phyloP scores from a whole-genome alignment of 495 filamentous ascomycete genomes.

The Podospora pseudopauciseta region DNA sequence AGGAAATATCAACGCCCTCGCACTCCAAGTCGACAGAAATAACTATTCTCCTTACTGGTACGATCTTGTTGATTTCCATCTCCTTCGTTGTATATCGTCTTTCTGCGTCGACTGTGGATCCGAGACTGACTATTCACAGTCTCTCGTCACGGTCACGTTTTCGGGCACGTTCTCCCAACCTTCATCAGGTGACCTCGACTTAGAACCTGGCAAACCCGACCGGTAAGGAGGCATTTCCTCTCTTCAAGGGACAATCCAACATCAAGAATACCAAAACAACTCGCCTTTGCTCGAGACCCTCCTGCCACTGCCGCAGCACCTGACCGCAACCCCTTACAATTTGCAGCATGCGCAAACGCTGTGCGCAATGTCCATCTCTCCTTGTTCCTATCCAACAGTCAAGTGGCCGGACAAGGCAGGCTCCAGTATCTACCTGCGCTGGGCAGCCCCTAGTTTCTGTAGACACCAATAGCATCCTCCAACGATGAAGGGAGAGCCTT shows the following conservation, averaged over 20 bases:
- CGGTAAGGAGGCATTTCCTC: slow-evolving; percentile 19
- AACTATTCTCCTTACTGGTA: slow-evolving; percentile 21
- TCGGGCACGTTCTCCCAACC: slow-evolving; percentile 36
- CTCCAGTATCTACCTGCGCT: not conserved
- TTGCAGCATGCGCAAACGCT: not conserved
- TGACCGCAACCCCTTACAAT: not conserved
- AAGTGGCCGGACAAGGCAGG: not conserved
- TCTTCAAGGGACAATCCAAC: not conserved
- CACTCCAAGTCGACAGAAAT: slow-evolving; percentile 8
- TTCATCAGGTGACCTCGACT: slow-evolving; percentile 39
- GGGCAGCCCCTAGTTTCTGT: not conserved
- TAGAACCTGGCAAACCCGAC: slow-evolving; percentile 24
- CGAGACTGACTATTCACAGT: slow-evolving; percentile 25
- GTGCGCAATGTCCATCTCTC: not conserved
- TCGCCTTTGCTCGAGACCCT: not conserved
- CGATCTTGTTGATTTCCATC: slow-evolving; percentile 12
- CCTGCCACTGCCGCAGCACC: not conserved
- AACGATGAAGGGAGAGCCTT: not conserved
- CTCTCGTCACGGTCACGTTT: slow-evolving; percentile 38
- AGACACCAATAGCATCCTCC: not conserved
- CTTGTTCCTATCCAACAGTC: not conserved
- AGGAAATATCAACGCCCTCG: slow-evolving; percentile 9
- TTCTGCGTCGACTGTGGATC: slow-evolving; percentile 20
- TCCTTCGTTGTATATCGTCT: slow-evolving; percentile 3
- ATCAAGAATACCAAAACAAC: not conserved